Evolutionary conservation across 2,329 filamentous ascomycete genomes (phyloP).

Genomic region (Aspergillus eucalypticola): DNA sequence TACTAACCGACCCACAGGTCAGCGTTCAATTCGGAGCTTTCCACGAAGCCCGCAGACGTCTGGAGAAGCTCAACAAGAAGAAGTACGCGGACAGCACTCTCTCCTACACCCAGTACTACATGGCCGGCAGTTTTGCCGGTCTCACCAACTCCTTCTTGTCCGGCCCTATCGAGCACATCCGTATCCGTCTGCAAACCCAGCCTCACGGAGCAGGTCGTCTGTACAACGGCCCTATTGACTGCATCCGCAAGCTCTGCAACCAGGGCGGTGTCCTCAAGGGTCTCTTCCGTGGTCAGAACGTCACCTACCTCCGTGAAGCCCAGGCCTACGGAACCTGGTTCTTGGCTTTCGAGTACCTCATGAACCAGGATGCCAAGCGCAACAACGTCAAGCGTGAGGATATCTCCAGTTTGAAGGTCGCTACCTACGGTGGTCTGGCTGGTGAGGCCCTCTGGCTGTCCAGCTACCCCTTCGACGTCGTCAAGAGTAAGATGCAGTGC

Average conservation of each 20-base stretch:
- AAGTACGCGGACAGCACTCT: constrained; percentile 53
- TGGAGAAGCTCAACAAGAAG: constrained; percentile 72
- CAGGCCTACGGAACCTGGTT: constrained; percentile 98
- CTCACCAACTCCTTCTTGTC: constrained; percentile 86
- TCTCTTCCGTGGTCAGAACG: constrained; percentile 82
- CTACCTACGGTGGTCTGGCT: constrained; percentile 86
- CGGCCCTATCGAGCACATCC: constrained; percentile 91
- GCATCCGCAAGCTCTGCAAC: constrained; percentile 76
- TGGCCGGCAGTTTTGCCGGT: constrained; percentile 87
- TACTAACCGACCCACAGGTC: constrained; percentile 42
- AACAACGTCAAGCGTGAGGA: constrained; percentile 75
- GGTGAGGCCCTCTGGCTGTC: constrained; percentile 91
- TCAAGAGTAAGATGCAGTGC: constrained; percentile 99
- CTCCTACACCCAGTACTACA: constrained; percentile 83
- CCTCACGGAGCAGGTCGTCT: constrained; percentile 78
- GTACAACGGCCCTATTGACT: constrained; percentile 85
- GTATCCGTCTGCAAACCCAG: constrained; percentile 94
- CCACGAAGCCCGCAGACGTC: constrained; percentile 82
- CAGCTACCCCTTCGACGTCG: constrained; percentile 93
- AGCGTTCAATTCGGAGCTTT: constrained; percentile 99
- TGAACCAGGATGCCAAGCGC: constrained; percentile 82
- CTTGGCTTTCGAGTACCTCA: constrained; percentile 89
- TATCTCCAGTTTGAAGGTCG: constrained; percentile 81
- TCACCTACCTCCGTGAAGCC: constrained; percentile 85
- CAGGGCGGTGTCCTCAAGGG: constrained; percentile 69